Percentiles rank a stretch among this genome's conserved stretches.
Evolutionary conservation across 2,329 filamentous ascomycete genomes (phyloP).

Genomic region (Allantophomopsis lycopodina): DNA sequence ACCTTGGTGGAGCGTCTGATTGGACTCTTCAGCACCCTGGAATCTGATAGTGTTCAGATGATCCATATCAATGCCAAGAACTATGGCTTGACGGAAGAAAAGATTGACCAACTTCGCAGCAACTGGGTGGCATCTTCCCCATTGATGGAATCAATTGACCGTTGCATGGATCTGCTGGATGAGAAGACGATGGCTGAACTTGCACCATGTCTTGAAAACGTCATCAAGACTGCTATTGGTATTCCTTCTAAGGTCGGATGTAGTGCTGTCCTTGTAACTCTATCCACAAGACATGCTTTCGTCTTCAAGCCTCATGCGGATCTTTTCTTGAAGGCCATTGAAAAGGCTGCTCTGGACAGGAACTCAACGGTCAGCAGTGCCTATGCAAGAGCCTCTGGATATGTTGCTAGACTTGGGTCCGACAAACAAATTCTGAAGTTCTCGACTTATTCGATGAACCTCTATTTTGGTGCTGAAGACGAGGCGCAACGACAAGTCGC

Average conservation of each 20-base stretch:
- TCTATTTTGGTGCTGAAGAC: constrained; percentile 77
- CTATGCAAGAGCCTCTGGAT: constrained; percentile 78
- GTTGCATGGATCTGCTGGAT: constrained; percentile 75
- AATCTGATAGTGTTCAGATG: constrained; percentile 84
- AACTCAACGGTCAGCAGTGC: constrained; percentile 89
- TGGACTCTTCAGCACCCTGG: constrained; percentile 71
- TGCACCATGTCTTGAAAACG: constrained; percentile 57
- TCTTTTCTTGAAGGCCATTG: constrained; percentile 61
- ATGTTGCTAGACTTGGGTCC: constrained; percentile 53
- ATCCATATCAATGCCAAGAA: constrained; percentile 77
- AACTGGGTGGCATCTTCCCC: constrained; percentile 74
- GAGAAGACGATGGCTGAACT: constrained; percentile 63
- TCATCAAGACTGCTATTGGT: constrained; percentile 76
- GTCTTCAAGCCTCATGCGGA: constrained; percentile 66
- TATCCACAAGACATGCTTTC: constrained; percentile 67
- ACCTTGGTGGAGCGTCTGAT: constrained; percentile 72
- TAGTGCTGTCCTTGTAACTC: constrained; percentile 67
- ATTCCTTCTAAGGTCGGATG: constrained; percentile 92
- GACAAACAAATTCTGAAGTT: constrained; percentile 35
- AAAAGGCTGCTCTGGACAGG: constrained; percentile 74
- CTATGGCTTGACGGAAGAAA: constrained; percentile 73
- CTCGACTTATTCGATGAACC: constrained; percentile 38
- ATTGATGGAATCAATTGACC: constrained; percentile 83
- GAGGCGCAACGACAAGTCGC: constrained; percentile 61
- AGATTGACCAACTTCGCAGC: constrained; percentile 79